Base-by-base conservation (phyloP, 2,329 filamentous ascomycete species). In the Neonectria magnoliae region DNA sequence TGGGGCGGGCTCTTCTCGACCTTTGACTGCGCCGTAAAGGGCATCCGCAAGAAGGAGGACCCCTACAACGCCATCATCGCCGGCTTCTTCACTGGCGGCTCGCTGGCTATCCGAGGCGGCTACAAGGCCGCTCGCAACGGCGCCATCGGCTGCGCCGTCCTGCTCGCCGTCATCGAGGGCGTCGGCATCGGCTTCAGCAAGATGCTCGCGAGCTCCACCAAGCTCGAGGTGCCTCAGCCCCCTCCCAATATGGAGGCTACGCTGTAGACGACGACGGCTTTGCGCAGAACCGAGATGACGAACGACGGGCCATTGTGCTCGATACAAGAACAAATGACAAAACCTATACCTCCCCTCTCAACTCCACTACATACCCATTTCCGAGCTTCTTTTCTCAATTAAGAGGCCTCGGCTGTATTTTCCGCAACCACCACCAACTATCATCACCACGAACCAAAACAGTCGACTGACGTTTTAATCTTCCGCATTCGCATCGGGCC, bases 41-140 rank as follows among this genome's bases (percentile, higher is more conserved):
- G 95, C 62, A 84, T 95, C 61, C 86, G 94, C 70, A 93, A 96
- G 86, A 98, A 98, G 90, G 96, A 99, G 81, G 96, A 98, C 79
- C 94, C 96, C 14, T 98, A 94, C 84, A 98, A 98, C 83, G 94
- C 94, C 76, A 98, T 99, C 79, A 97, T 95, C 73, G 96, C 95
- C 45, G 96, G 96, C 58, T 98, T 98, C 86, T 95, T 98, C 81
- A 98, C 96, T 5, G 94, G 94, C 76, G 96, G 96, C 72, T 89
- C 95, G 31, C 87, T 99, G 36, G 96, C 96, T 56, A 90, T 98
- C 68, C 89, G 96, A 82, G 96, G 96, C 75, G 96, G 96, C 64
- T 91, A 91, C 80, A 94, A 93, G 84, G 93, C 95, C 22, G 94
- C 96, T 68, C 88, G 96, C 75, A 98, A 98, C 81, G 94, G 93